A percentile compares a stretch with the other conserved stretches of the same genome.
These are phyloP conservation scores for Monosporascus sp. DNA, from an alignment of 2,329 filamentous ascomycete genomes.

Conservation along the genomic window DNA sequence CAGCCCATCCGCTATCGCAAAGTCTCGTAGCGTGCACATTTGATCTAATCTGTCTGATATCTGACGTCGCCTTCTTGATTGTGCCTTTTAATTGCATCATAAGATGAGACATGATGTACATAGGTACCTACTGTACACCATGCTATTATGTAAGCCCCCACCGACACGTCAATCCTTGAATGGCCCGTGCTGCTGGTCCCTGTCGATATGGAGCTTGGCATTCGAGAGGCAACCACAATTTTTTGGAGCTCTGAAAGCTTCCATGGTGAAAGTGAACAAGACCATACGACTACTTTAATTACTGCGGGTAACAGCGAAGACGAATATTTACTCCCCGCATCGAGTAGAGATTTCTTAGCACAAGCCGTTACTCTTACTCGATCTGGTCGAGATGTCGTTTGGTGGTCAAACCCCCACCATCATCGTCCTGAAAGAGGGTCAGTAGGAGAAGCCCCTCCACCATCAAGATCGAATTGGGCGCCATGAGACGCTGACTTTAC, in stretches of 20 bases:
- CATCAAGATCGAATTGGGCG: constrained; percentile 1
- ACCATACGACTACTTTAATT: neutral
- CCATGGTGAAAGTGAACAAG: constrained; percentile 17
- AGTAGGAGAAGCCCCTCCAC: constrained; percentile 34
- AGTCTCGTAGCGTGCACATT: no score
- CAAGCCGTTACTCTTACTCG: neutral
- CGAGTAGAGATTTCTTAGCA: neutral
- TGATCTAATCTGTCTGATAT: no score
- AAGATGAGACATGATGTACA: no score
- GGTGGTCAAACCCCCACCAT: constrained; percentile 96
- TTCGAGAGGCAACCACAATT: constrained; percentile 42
- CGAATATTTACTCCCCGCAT: constrained; percentile 1
- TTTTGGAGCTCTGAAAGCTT: constrained; percentile 43
- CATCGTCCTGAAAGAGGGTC: constrained; percentile 95
- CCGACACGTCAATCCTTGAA: no score
- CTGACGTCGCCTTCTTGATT: no score
- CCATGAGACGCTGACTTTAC: constrained; percentile 4
- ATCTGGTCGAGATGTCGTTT: constrained; percentile 72
- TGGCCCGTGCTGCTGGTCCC: constrained; percentile 6
- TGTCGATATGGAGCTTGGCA: neutral
- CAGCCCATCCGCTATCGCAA: no score
- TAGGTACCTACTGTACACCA: no score
- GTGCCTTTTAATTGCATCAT: no score
- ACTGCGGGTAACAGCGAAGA: constrained; percentile 2
- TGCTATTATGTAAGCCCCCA: no score